Base-by-base conservation (phyloP, 345 rosid species). In the Hibiscus mutabilis region DNA sequence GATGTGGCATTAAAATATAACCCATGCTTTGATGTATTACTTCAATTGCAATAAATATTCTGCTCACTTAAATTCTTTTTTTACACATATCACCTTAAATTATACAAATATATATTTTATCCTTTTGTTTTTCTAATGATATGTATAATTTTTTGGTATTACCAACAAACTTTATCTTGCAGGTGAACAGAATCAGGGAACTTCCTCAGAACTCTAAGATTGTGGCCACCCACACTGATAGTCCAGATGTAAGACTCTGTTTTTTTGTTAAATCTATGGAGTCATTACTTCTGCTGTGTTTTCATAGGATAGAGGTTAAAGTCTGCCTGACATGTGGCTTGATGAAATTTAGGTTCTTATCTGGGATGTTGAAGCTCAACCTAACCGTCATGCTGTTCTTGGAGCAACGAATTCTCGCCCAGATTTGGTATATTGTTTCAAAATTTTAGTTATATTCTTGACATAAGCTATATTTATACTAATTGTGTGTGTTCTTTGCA, bases 331-430 rank as follows among this genome's bases (percentile, higher is more conserved):
- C 3, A 24, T 72, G 12, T 8, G 27, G 19, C 56, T 18, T 46
- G 18, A 14, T 63, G 61, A 73, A 79, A 68, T 72, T 70, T 80
- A 96, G 99, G 95, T 96, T 82, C 96, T 92, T 74, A 87, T 96
- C 66, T 96, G 99, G 99, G 99, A 96, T 75, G 97, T 96, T 70
- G 99, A 92, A 82, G 87, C 98, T 67, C 98, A 96, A 80, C 99
- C 99, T 44, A 96, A 89, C 74, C 96, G 98, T 59, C 98, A 96
- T 86, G 98, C 99, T 73, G 97, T 96, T 56, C 89, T 83, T 85
- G 99, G 98, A 78, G 95, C 99, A 29, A 75, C 92, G 18, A 77
- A 80, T 80, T 96, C 99, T 60, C 96, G 96, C 51, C 99, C 99
- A 2, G 97, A 96, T 86, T 81, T 96, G 96, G 98, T 96, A n/a